phyloP scores from a whole-genome alignment of 106 monocot species.

The Alisma plantagoaquatica region DNA sequence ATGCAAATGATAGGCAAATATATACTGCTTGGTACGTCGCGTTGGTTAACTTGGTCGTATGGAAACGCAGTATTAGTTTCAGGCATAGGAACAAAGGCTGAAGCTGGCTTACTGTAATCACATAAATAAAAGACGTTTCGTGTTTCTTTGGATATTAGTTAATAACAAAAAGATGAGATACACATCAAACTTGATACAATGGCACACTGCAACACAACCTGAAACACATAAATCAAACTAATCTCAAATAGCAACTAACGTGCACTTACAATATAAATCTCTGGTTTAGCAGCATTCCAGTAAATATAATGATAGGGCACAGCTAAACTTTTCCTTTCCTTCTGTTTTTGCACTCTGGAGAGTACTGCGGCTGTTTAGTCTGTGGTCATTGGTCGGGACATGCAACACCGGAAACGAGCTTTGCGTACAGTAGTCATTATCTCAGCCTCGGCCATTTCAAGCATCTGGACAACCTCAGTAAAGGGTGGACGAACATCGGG shows the following conservation, averaged over 20 bases:
- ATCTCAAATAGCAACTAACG: neutral
- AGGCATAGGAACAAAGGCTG: no score
- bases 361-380: constrained; percentile 4
- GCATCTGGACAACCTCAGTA: constrained; percentile 11
- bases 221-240: neutral
- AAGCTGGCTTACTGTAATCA: no score
- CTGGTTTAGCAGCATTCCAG: constrained; percentile 1
- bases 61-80: no score
- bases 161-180: no score
- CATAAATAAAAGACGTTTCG: no score
- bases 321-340: neutral
- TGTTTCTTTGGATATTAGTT: no score
- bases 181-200: no score
- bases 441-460: constrained; percentile 13
- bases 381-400: constrained; percentile 13
- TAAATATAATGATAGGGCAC: neutral
- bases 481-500: constrained; percentile 17
- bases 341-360: neutral
- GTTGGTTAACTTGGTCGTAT: no score
- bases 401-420: constrained; percentile 20
- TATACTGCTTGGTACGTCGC: no score
- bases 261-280: neutral
- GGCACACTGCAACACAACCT: no score
- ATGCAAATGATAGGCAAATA: no score
- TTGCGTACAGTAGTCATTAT: constrained; percentile 16